phyloP scores from a whole-genome alignment of 441 rosid species.

The Populus hybrid region DNA sequence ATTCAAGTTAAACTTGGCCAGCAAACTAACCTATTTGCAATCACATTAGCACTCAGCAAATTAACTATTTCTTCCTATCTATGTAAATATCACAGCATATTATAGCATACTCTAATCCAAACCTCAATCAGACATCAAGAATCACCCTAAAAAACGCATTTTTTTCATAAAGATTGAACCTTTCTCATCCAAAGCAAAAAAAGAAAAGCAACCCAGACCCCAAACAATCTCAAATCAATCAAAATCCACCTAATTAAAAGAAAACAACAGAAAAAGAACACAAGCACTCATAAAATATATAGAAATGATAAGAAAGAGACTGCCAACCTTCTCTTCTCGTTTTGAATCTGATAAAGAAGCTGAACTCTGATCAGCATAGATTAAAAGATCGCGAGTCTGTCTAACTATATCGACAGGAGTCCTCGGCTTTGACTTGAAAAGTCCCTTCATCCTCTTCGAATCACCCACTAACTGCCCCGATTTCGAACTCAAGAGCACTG shows the following conservation, averaged over 20 bases:
- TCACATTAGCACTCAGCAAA: background rate
- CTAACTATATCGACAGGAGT: slow-evolving; percentile 84
- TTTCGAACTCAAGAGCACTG: slow-evolving; percentile 1
- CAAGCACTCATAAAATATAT: background rate
- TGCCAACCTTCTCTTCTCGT: slow-evolving; percentile 77
- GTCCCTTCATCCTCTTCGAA: slow-evolving; percentile 68
- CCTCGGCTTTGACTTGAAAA: slow-evolving; percentile 87
- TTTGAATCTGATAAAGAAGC: slow-evolving; percentile 42
- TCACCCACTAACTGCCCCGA: slow-evolving; percentile 7
- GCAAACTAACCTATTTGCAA: background rate
- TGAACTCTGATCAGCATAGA: slow-evolving; percentile 34
- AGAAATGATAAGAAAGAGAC: background rate
- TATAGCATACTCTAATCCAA: background rate
- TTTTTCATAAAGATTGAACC: too few species aligned
- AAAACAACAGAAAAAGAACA: background rate
- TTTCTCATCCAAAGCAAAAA: background rate
- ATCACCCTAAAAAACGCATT: background rate
- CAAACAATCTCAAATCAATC: background rate
- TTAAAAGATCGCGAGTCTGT: slow-evolving; percentile 86
- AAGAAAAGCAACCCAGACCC: background rate
- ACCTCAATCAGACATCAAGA: background rate
- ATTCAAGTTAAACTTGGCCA: background rate
- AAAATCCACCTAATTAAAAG: background rate
- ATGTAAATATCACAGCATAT: background rate
- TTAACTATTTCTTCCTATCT: background rate